A percentile compares a stretch with the other conserved stretches of the same genome.
phyloP scores from a whole-genome alignment of 2,329 filamentous ascomycete species.

The Colletotrichum sansevieriae region DNA sequence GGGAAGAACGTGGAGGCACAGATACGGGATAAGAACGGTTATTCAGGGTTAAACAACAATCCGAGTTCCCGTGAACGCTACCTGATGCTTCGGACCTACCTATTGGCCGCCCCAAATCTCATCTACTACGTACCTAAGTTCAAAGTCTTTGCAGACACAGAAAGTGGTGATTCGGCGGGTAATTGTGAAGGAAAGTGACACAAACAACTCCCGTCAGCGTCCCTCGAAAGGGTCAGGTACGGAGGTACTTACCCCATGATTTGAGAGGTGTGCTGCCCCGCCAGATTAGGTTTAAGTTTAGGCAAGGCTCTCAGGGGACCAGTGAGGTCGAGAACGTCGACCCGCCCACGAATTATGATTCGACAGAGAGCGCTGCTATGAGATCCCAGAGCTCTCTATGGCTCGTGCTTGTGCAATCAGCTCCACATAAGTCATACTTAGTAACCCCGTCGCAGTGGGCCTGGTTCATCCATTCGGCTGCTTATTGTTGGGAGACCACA shows the following conservation, averaged over 20 bases:
- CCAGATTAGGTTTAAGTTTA: conserved; percentile 41
- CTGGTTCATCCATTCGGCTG: conserved; percentile 11
- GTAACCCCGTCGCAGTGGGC: neutral
- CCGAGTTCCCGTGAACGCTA: neutral
- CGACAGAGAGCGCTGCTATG: neutral
- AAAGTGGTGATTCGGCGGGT: too few relatives aligned
- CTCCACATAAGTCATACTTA: neutral
- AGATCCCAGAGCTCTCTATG: neutral
- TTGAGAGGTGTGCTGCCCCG: conserved; percentile 21
- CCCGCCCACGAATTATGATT: neutral
- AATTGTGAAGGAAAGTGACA: neutral
- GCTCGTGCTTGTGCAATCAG: neutral
- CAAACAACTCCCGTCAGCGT: neutral
- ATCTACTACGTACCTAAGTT: too few relatives aligned
- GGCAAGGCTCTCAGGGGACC: neutral
- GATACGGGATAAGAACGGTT: conserved; percentile 1
- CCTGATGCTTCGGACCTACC: conserved; percentile 25
- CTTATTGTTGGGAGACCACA: too few relatives aligned
- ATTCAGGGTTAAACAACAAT: too few relatives aligned
- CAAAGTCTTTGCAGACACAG: too few relatives aligned
- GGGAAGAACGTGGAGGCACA: neutral
- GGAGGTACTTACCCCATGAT: conserved; percentile 26
- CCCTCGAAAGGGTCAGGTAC: neutral
- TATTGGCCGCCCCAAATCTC: conserved; percentile 12
- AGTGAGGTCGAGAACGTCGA: conserved; percentile 14